Percentiles rank a stretch among this genome's conserved stretches.
These are phyloP conservation scores for Globisporangium radiosum DNA, from an alignment of 352 stramenopile genomes.

Conservation along the genomic window DNA sequence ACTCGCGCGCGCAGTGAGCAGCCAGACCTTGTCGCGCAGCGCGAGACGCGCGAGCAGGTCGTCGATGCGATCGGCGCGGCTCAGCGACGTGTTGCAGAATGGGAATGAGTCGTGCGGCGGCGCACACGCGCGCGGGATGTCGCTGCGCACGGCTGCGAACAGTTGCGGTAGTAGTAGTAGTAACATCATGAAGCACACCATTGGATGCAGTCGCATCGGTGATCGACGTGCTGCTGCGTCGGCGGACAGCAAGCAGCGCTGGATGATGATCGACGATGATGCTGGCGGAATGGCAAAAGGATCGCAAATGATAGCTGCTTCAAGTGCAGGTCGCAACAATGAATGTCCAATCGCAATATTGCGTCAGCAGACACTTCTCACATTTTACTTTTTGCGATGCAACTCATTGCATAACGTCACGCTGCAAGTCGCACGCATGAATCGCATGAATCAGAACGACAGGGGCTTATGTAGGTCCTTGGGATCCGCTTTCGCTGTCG, in stretches of 20 bases:
- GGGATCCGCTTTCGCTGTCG: too few relatives aligned
- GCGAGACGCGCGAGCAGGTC: slow-evolving; percentile 69
- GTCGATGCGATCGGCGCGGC: slow-evolving; percentile 51
- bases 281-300: background rate
- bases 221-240: too few relatives aligned
- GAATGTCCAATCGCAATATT: background rate
- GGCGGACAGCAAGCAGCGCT: too few relatives aligned
- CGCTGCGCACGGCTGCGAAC: background rate
- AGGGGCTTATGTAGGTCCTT: background rate
- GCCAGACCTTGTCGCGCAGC: slow-evolving; percentile 60
- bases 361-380: too few relatives aligned
- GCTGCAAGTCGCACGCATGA: background rate
- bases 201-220: too few relatives aligned
- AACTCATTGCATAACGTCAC: background rate
- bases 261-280: background rate
- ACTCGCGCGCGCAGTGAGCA: slow-evolving; percentile 66
- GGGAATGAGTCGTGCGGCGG: slow-evolving; percentile 24
- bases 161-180: slow-evolving; percentile 1
- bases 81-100: slow-evolving; percentile 79
- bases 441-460: background rate
- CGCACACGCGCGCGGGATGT: slow-evolving; percentile 55
- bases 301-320: background rate
- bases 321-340: background rate
- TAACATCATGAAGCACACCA: background rate
- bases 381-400: too few relatives aligned